Conservation (phyloP, 2,329 filamentous ascomycete genomes). For the Aspergillus sp. region DNA sequence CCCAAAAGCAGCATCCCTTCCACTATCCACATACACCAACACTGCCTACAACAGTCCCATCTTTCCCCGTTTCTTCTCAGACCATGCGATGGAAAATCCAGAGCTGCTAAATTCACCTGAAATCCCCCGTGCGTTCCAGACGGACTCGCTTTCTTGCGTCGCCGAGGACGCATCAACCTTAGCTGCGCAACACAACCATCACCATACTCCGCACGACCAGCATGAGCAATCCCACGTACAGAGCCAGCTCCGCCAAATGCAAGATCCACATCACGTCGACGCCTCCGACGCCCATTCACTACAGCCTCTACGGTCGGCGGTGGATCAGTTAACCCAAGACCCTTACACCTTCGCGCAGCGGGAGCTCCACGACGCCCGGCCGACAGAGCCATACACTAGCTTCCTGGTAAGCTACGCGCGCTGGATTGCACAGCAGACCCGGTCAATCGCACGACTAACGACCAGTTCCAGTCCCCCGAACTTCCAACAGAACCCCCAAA, state of each 20-base stretch:
- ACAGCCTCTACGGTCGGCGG: constrained; percentile 22
- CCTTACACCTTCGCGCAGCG: constrained; percentile 13
- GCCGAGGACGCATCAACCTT: constrained; percentile 22
- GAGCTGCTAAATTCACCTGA: constrained; percentile 14
- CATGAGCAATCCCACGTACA: constrained; percentile 16
- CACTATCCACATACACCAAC: constrained; percentile 8
- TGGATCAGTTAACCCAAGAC: constrained; percentile 18
- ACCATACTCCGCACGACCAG: constrained; percentile 4
- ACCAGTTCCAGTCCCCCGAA: constrained; percentile 3
- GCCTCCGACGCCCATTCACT: constrained; percentile 24
- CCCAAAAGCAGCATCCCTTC: constrained; percentile 30
- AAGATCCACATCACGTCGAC: constrained; percentile 1
- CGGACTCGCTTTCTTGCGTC: constrained; percentile 19
- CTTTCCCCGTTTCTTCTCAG: background rate
- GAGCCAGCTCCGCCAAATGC: background rate
- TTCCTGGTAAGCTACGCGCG: constrained; percentile 9
- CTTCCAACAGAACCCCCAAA: constrained; percentile 18
- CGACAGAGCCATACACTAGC: constrained; percentile 14
- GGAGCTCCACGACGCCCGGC: constrained; percentile 11
- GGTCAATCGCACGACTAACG: background rate
- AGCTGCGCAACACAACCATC: constrained; percentile 11
- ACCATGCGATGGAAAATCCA: constrained; percentile 24
- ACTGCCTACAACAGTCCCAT: background rate
- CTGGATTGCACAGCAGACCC: background rate
- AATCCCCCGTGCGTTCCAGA: constrained; percentile 18